Evolutionary conservation across 768 basidiomycete genomes (phyloP).

Genomic region (Macrolepiota dolichaula): DNA sequence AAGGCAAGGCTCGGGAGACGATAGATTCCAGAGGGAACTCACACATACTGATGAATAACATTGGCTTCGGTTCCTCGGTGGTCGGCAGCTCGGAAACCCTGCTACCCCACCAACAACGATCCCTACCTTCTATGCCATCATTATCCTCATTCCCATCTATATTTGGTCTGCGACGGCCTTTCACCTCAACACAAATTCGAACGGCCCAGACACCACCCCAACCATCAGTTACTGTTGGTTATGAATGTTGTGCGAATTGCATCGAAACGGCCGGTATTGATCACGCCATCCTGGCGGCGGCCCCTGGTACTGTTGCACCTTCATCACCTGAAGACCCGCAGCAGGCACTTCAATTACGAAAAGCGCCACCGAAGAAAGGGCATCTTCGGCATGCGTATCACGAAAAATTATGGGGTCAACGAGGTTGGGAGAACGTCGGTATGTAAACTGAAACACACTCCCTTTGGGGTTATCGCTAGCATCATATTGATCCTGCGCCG

Average conservation of each 20-base stretch:
- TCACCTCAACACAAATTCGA: slow-evolving; percentile 9
- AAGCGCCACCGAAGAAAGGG: slow-evolving; percentile 74
- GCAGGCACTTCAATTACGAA: slow-evolving; percentile 53
- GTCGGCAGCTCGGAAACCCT: slow-evolving; percentile 21
- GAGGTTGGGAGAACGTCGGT: slow-evolving; percentile 91
- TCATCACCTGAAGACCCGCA: slow-evolving; percentile 53
- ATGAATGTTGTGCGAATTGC: slow-evolving; percentile 82
- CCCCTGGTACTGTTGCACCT: slow-evolving; percentile 39
- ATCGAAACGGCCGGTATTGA: slow-evolving; percentile 73
- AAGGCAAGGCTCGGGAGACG: slow-evolving; percentile 49
- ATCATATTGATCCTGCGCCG: slow-evolving; percentile 7
- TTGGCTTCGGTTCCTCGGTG: slow-evolving; percentile 31
- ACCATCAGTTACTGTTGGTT: slow-evolving; percentile 42
- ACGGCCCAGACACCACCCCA: slow-evolving; percentile 9
- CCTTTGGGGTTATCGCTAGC: not conserved
- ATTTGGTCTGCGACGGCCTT: slow-evolving; percentile 16
- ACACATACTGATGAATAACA: not conserved
- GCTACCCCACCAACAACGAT: not conserved
- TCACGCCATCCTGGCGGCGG: slow-evolving; percentile 65
- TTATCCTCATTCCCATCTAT: slow-evolving; percentile 24
- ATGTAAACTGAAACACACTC: slow-evolving; percentile 24
- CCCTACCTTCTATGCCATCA: slow-evolving; percentile 33
- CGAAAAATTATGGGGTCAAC: slow-evolving; percentile 82
- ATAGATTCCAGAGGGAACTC: slow-evolving; percentile 4
- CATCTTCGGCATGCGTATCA: slow-evolving; percentile 79